These are phyloP conservation scores for Auricularia auricula-judae DNA, from an alignment of 768 basidiomycete genomes.

Conservation along the genomic window DNA sequence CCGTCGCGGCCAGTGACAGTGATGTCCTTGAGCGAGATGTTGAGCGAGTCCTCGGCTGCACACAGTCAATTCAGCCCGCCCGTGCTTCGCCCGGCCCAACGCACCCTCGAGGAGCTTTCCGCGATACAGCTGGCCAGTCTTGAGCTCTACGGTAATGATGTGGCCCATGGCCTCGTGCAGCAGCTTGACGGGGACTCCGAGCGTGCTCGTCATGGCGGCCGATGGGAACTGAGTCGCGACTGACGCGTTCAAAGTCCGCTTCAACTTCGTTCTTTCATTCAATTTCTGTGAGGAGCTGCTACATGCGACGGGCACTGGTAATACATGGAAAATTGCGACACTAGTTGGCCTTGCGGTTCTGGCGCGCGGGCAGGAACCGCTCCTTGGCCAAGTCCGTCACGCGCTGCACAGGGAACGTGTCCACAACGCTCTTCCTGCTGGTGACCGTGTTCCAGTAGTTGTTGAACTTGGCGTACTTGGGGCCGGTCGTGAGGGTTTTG, in stretches of 20 bases:
- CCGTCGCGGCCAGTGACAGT: conserved; percentile 98
- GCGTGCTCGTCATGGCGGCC: conserved; percentile 25
- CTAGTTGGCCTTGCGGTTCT: too few relatives aligned
- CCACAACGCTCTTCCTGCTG: conserved; percentile 40
- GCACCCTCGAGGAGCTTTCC: conserved; percentile 95
- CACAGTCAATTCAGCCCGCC: conserved; percentile 3
- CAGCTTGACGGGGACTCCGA: conserved; percentile 94
- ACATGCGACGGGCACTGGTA: too few relatives aligned
- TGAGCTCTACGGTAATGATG: conserved; percentile 94
- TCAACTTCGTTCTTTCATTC: neutral
- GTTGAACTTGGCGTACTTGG: conserved; percentile 39
- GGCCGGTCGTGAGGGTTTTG: conserved; percentile 28
- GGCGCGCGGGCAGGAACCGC: neutral
- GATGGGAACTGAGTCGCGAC: neutral
- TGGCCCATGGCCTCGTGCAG: conserved; percentile 95
- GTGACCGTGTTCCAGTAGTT: conserved; percentile 38
- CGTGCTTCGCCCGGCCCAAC: conserved; percentile 11
- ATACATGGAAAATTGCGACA: too few relatives aligned
- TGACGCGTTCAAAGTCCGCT: neutral
- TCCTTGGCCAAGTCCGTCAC: neutral
- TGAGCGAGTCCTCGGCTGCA: conserved; percentile 94
- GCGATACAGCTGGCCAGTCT: conserved; percentile 93
- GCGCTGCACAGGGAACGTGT: conserved; percentile 27
- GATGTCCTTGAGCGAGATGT: conserved; percentile 92
- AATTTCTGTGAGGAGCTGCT: too few relatives aligned